Evolutionary conservation across 345 rosid species (phyloP).

Genomic region (Cardiospermum halicacabum): DNA sequence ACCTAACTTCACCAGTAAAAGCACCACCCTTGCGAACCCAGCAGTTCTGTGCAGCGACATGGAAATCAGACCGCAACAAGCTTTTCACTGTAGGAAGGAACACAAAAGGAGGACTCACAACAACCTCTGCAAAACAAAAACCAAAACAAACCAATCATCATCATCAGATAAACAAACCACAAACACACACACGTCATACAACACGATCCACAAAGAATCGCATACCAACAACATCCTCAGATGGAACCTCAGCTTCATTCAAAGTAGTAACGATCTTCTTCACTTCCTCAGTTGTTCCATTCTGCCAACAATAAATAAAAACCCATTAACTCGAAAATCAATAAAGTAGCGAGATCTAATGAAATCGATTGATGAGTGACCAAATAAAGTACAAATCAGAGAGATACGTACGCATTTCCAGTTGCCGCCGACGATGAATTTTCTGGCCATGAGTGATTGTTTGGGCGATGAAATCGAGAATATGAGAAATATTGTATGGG

Average conservation of each 20-base stretch:
- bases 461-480: slow-evolving; percentile 21
- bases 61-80: slow-evolving; percentile 46
- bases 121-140: slow-evolving; percentile 46
- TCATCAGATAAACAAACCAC: background rate
- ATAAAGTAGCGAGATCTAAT: slow-evolving; percentile 2
- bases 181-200: background rate
- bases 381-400: background rate
- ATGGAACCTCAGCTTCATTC: slow-evolving; percentile 67
- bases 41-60: slow-evolving; percentile 65
- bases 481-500: background rate
- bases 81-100: slow-evolving; percentile 48
- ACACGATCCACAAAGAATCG: slow-evolving; percentile 1
- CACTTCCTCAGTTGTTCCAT: slow-evolving; percentile 68
- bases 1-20: slow-evolving; percentile 70
- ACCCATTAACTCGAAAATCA: background rate
- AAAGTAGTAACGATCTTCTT: slow-evolving; percentile 53
- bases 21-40: slow-evolving; percentile 78
- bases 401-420: slow-evolving; percentile 65
- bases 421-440: slow-evolving; percentile 79
- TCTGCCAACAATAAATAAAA: slow-evolving; percentile 28
- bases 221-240: slow-evolving; percentile 59
- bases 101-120: slow-evolving; percentile 71
- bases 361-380: background rate
- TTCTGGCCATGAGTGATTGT: slow-evolving; percentile 42
- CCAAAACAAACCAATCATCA: background rate